These are phyloP conservation scores for Diplocarpon rosae DNA, from an alignment of 2,329 filamentous ascomycete species.

Conservation along the genomic window DNA sequence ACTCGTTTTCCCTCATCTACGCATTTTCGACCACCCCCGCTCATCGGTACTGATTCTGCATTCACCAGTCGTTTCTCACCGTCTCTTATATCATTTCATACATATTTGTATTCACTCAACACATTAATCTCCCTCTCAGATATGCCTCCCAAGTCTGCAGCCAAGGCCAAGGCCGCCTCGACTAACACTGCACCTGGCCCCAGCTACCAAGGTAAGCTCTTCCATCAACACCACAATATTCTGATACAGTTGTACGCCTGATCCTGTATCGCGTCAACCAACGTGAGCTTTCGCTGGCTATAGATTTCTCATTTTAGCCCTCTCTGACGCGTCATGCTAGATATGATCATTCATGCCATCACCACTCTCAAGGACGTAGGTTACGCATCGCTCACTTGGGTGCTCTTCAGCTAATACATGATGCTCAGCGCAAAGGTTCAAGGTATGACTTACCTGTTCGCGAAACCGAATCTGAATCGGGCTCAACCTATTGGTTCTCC, in stretches of 20 bases:
- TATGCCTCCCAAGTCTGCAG: slow-evolving; percentile 58
- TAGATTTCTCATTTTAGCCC: slow-evolving; percentile 7
- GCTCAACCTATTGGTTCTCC: slow-evolving; percentile 20
- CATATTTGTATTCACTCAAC: slow-evolving; percentile 11
- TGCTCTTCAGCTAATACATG: slow-evolving; percentile 10
- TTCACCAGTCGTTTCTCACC: not conserved
- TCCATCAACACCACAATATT: slow-evolving; percentile 32
- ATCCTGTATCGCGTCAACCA: slow-evolving; percentile 36
- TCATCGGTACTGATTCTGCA: no score
- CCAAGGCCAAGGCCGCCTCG: slow-evolving; percentile 43
- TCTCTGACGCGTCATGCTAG: slow-evolving; percentile 20
- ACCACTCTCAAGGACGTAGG: slow-evolving; percentile 26
- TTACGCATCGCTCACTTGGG: slow-evolving; percentile 4
- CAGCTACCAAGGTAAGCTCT: slow-evolving; percentile 52
- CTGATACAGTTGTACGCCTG: slow-evolving; percentile 29
- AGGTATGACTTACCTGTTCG: slow-evolving; percentile 17
- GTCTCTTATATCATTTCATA: slow-evolving; percentile 1
- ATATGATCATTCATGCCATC: slow-evolving; percentile 28
- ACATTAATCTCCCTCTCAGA: slow-evolving; percentile 20
- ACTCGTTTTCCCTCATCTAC: no score
- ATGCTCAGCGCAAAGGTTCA: slow-evolving; percentile 24
- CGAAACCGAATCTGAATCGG: not conserved
- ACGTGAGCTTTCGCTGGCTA: slow-evolving; percentile 39
- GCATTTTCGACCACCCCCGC: no score
- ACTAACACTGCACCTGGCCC: slow-evolving; percentile 35